Conservation (phyloP, 2,329 filamentous ascomycete species). For the Pseudogymnoascus destructans region DNA sequence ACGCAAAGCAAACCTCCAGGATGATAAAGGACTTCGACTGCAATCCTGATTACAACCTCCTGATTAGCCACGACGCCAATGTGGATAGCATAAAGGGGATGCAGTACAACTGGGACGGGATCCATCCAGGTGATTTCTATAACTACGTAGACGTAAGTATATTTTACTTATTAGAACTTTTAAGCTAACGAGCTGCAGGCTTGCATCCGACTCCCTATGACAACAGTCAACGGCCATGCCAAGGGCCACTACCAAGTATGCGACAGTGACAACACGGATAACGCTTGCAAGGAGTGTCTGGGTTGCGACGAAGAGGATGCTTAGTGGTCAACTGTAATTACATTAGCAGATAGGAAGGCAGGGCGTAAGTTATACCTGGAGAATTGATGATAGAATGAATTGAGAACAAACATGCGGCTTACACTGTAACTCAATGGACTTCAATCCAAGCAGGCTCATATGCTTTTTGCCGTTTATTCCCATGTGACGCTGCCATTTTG, state of each 20-base stretch:
- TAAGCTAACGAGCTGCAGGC: background rate
- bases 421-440: background rate
- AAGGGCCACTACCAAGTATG: background rate
- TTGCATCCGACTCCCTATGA: background rate
- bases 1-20: background rate
- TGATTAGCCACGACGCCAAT: background rate
- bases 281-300: background rate
- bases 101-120: background rate
- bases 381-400: background rate
- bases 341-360: background rate
- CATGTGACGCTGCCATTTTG: background rate
- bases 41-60: background rate
- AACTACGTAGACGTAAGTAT: background rate
- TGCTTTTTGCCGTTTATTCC: background rate
- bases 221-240: background rate
- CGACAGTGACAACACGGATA: background rate
- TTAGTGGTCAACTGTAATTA: background rate
- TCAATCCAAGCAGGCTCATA: background rate
- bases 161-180: background rate
- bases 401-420: background rate
- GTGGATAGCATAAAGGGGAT: background rate
- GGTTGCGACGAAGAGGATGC: background rate
- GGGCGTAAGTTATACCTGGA: background rate
- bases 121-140: background rate
- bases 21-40: background rate